Evolutionary conservation across 495 filamentous ascomycete species (phyloP).

Genomic region (Podospora didyma): DNA sequence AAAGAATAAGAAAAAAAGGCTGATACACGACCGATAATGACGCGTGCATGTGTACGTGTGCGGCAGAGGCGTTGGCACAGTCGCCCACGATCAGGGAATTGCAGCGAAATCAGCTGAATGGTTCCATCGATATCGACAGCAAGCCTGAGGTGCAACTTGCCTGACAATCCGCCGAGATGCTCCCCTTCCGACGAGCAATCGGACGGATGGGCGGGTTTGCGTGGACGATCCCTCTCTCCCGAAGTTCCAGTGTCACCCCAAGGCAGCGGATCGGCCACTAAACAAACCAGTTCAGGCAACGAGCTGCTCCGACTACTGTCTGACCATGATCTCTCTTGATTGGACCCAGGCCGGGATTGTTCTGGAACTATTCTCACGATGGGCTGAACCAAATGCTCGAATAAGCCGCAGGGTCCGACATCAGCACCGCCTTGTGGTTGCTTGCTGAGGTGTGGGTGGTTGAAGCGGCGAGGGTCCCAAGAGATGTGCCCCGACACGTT

Average conservation of each 20-base stretch:
- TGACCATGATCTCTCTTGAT: neutral
- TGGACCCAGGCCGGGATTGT: neutral
- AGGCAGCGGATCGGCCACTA: neutral
- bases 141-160: neutral
- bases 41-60: neutral
- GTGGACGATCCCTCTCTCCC: neutral
- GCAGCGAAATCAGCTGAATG: neutral
- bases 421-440: neutral
- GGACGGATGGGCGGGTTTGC: neutral
- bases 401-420: neutral
- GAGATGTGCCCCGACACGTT: conserved; percentile 6
- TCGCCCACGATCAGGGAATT: neutral
- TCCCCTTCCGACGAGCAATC: conserved; percentile 1
- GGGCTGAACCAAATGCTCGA: neutral
- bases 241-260: neutral
- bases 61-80: neutral
- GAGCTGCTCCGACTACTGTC: neutral
- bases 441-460: neutral
- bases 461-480: neutral
- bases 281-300: neutral
- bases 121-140: neutral
- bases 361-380: neutral
- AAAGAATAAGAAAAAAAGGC: no score
- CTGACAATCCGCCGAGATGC: conserved; percentile 3
- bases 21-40: no score